A percentile compares a stretch with the other conserved stretches of the same genome.
Evolutionary conservation across 2,329 filamentous ascomycete species (phyloP).

Genomic region (Fusarium globosum): DNA sequence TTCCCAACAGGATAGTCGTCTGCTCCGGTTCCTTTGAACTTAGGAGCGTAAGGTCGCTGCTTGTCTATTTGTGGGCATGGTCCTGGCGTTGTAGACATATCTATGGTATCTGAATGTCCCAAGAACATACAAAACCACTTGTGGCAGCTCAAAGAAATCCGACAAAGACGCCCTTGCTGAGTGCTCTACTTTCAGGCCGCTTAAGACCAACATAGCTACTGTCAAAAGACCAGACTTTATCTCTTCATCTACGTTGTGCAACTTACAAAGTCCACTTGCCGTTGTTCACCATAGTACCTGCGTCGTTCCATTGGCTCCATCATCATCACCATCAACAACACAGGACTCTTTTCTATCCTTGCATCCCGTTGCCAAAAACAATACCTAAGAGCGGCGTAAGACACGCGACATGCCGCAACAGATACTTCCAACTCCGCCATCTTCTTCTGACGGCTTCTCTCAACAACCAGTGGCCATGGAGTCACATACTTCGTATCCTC

Average conservation of each 20-base stretch:
- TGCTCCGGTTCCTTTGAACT: conserved; percentile 31
- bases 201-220: conserved; percentile 39
- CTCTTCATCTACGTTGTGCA: conserved; percentile 21
- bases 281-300: background rate
- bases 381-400: conserved; percentile 6
- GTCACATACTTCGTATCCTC: conserved; percentile 26
- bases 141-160: conserved; percentile 40
- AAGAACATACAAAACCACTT: conserved; percentile 36
- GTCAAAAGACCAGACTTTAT: conserved; percentile 34
- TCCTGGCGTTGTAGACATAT: conserved; percentile 36
- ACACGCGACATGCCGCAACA: conserved; percentile 51
- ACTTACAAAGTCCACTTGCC: conserved; percentile 13
- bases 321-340: background rate
- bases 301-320: conserved; percentile 6
- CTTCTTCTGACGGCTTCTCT: conserved; percentile 46
- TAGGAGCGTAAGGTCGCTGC: conserved; percentile 37
- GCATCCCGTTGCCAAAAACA: background rate
- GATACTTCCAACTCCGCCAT: conserved; percentile 59
- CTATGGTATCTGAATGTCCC: conserved; percentile 27
- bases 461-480: conserved; percentile 21
- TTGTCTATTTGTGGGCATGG: conserved; percentile 45
- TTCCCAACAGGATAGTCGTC: conserved; percentile 31
- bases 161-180: conserved; percentile 39
- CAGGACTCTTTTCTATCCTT: background rate
- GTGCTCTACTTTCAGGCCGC: conserved; percentile 20